Conservation (phyloP, 495 filamentous ascomycete genomes). For the Annulohypoxylon maeteangense region DNA sequence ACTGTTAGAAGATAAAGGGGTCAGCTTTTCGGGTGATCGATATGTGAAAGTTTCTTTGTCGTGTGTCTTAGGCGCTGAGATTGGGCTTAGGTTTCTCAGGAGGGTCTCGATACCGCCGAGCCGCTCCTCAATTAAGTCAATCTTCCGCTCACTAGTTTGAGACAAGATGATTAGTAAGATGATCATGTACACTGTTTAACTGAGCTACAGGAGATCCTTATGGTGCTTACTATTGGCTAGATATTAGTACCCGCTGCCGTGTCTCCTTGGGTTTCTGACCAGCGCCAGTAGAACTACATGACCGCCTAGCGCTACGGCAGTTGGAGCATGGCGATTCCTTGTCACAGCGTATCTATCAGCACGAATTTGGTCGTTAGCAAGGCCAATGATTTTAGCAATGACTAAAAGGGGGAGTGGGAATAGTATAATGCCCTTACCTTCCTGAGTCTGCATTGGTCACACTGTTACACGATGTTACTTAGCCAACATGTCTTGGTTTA, state of each 20-base stretch:
- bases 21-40: conserved; percentile 17
- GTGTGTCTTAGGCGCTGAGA: conserved; percentile 35
- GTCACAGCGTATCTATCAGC: conserved; percentile 70
- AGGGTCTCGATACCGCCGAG: conserved; percentile 67
- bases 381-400: conserved; percentile 20
- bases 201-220: not conserved
- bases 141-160: conserved; percentile 70
- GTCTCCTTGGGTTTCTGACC: conserved; percentile 68
- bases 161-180: conserved; percentile 5
- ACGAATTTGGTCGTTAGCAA: conserved; percentile 28
- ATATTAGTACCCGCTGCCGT: conserved; percentile 72
- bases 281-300: conserved; percentile 67
- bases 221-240: conserved; percentile 70
- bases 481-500: conserved; percentile 41
- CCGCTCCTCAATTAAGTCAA: conserved; percentile 72
- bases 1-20: conserved; percentile 23
- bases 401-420: conserved; percentile 51
- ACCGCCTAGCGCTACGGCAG: conserved; percentile 67
- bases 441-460: conserved; percentile 56
- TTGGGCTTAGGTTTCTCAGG: conserved; percentile 54
- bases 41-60: conserved; percentile 14
- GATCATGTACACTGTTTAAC: not conserved
- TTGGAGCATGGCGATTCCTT: conserved; percentile 74
- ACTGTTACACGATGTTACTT: conserved; percentile 41
- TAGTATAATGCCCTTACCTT: conserved; percentile 58